Base-by-base conservation (phyloP, 1,139 yeast genomes). In the Pichia sp. region DNA sequence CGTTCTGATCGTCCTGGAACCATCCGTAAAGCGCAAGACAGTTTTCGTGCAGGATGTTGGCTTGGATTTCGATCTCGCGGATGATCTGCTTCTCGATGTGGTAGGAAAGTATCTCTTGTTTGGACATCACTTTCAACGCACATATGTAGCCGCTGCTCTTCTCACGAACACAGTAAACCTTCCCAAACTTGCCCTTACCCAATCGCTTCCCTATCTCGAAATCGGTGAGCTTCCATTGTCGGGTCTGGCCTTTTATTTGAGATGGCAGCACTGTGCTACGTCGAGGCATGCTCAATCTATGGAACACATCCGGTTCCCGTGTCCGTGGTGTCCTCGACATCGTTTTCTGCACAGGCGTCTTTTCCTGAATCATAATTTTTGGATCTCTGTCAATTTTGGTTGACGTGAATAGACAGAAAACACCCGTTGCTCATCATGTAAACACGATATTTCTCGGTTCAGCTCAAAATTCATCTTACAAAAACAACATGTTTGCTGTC, bases 181-280 rank as follows among this genome's bases (percentile, higher is more conserved):
- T 84, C 2, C 99, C 99, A 63, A 92, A 82, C 69, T 90, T 90
- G 3, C 99, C 99, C 67, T 89, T 90, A 0, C 99, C 99, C 42
- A 93, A 76, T 55, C 87, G 84, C 54, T 86, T 80, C 11, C 99
- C 99, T 47, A 93, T 78, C 62, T 90, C 97, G 72, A 90, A 93
- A 66, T 89, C 95, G 32, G 77, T 46, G 19, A 64, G 58, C 46
- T 59, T 62, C 69, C 69, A 67, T 47, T 56, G 51, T 11, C 41
- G 36, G 5, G 41, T 2, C 8, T 46, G 36, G 19, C 29, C 29
- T 8, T 32, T 49, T 1, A 29, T 30, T 16, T 32, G 45, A 29
- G 13, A 15, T 15, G 40, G 40, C 40, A 36, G 15, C 40, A 36
- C 40, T 4, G 54, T 50, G 30, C 55, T 47, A 32, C 54, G 32